phyloP scores from a whole-genome alignment of 2,329 filamentous ascomycete species.

The Trichoderma semiorbis region DNA sequence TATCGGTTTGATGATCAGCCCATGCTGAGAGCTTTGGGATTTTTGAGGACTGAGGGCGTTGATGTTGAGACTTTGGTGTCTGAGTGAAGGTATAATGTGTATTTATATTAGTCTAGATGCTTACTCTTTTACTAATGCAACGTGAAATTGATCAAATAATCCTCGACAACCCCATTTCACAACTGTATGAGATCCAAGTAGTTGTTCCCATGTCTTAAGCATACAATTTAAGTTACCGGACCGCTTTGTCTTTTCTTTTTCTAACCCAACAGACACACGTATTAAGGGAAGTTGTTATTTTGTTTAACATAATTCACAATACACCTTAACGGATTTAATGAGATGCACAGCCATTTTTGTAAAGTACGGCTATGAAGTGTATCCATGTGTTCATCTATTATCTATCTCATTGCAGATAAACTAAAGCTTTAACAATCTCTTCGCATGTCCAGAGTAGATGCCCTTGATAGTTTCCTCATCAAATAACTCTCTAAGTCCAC shows the following conservation, averaged over 20 bases:
- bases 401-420: neutral
- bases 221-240: neutral
- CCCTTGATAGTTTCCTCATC: neutral
- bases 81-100: neutral
- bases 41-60: conserved; percentile 41
- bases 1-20: conserved; percentile 55
- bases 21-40: conserved; percentile 50
- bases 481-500: conserved; percentile 11
- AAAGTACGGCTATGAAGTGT: neutral
- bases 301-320: neutral
- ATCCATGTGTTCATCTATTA: neutral
- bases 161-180: rapidly evolving
- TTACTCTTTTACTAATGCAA: neutral
- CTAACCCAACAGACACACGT: too few species aligned
- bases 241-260: neutral
- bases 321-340: too few species aligned
- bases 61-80: conserved; percentile 39
- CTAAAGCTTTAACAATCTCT: neutral
- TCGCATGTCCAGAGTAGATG: conserved; percentile 10
- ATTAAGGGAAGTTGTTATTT: too few species aligned
- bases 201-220: neutral
- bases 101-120: neutral
- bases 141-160: neutral
- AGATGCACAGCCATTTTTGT: too few species aligned
- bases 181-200: neutral